Percentiles rank a stretch among this genome's conserved stretches.
Conservation (phyloP, 257 asterid species). For the Gynochthodes officinalis region DNA sequence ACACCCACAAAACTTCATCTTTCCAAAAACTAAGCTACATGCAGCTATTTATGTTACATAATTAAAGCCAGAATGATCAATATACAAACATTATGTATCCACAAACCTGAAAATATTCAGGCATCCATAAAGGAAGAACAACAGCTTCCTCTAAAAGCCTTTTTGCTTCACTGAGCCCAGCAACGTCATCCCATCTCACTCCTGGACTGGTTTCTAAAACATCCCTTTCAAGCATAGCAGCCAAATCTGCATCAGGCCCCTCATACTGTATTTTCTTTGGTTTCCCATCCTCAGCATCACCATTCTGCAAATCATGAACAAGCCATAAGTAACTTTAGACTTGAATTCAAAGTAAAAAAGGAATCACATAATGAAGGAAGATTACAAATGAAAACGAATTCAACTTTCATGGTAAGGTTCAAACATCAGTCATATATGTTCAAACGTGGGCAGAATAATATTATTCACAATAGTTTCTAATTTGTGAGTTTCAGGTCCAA, state of each 20-base stretch:
- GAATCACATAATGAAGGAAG: background rate
- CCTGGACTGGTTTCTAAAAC: slow-evolving; percentile 92
- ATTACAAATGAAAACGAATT: background rate
- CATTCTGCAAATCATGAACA: slow-evolving; percentile 44
- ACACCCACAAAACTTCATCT: background rate
- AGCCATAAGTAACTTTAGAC: background rate
- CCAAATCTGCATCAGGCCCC: slow-evolving; percentile 97
- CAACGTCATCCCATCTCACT: slow-evolving; percentile 98
- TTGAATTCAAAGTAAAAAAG: slow-evolving; percentile 2
- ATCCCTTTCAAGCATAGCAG: slow-evolving; percentile 99
- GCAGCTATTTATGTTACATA: background rate
- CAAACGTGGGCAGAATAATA: background rate
- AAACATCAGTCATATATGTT: background rate
- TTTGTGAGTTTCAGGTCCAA: background rate
- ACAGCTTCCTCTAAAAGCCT: slow-evolving; percentile 99
- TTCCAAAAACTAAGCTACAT: background rate
- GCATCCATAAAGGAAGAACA: slow-evolving; percentile 99
- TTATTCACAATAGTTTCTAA: background rate
- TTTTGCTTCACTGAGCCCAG: slow-evolving; percentile 95
- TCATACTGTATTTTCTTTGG: slow-evolving; percentile 77
- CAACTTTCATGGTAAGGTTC: background rate
- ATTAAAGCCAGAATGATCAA: background rate
- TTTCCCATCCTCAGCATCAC: slow-evolving; percentile 89
- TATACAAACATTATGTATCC: slow-evolving; percentile 12
- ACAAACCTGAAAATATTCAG: slow-evolving; percentile 94